A percentile compares a stretch with the other conserved stretches of the same genome.
These are phyloP conservation scores for Cytospora paraplurivora DNA, from an alignment of 2,329 filamentous ascomycete genomes.

Conservation along the genomic window DNA sequence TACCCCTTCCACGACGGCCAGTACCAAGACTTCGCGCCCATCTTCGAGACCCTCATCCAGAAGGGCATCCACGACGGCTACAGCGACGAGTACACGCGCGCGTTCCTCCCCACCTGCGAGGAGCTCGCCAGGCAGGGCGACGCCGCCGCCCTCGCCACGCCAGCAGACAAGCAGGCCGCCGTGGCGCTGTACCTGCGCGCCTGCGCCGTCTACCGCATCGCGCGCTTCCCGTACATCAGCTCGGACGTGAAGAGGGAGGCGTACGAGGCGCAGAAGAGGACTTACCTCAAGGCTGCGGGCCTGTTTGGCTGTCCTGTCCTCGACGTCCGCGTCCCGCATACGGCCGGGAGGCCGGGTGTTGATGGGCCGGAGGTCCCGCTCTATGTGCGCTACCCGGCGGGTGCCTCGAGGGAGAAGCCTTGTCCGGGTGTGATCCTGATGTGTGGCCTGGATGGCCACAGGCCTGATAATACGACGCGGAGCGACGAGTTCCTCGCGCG, in stretches of 20 bases:
- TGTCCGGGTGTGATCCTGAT: conserved; percentile 57
- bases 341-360: conserved; percentile 43
- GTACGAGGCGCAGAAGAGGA: conserved; percentile 66
- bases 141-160: conserved; percentile 39
- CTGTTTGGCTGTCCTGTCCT: conserved; percentile 59
- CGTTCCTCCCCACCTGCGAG: conserved; percentile 63
- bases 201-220: conserved; percentile 72
- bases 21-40: conserved; percentile 68
- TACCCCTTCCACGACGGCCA: conserved; percentile 74
- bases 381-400: conserved; percentile 62
- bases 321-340: conserved; percentile 65
- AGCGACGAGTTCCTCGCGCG: conserved; percentile 63
- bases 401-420: conserved; percentile 34
- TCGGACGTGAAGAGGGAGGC: conserved; percentile 58
- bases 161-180: conserved; percentile 56
- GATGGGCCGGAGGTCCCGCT: conserved; percentile 63
- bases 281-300: conserved; percentile 59
- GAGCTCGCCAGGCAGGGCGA: conserved; percentile 57
- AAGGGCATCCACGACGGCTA: conserved; percentile 66
- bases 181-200: conserved; percentile 63
- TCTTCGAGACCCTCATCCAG: conserved; percentile 63
- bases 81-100: conserved; percentile 63
- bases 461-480: conserved; percentile 63
- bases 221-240: conserved; percentile 65
- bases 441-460: conserved; percentile 53